Percentiles rank a stretch among this genome's conserved stretches.
Evolutionary conservation across 192 early-diverging fungal genomes (phyloP).

Genomic region (Rhizoclosmatium globosum): DNA sequence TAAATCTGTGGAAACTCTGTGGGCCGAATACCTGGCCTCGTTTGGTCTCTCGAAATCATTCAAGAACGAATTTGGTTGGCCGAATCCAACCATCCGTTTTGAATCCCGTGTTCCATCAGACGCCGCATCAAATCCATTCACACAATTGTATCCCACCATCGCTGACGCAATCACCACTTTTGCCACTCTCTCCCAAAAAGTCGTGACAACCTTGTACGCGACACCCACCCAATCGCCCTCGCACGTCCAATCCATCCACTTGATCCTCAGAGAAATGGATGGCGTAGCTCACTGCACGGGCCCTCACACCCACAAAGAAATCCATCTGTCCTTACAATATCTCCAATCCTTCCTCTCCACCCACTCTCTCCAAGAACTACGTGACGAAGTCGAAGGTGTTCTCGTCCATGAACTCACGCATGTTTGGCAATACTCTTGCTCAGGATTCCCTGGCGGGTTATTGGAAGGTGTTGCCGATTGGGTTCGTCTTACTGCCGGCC

Average conservation of each 20-base stretch:
- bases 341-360: constrained; percentile 17
- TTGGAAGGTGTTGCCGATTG: constrained; percentile 59
- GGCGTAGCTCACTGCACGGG: constrained; percentile 48
- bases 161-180: background rate
- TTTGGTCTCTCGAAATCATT: background rate
- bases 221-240: background rate
- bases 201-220: constrained; percentile 11
- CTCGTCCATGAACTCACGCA: constrained; percentile 15
- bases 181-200: background rate
- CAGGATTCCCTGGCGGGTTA: constrained; percentile 40
- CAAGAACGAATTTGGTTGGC: background rate
- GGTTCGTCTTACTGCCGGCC: constrained; percentile 43
- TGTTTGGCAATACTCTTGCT: constrained; percentile 40
- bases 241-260: constrained; percentile 11
- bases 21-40: constrained; percentile 25
- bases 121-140: background rate
- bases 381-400: constrained; percentile 6
- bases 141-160: background rate
- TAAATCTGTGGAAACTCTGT: constrained; percentile 9
- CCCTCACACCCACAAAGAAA: constrained; percentile 39
- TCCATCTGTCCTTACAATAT: constrained; percentile 45
- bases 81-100: background rate
- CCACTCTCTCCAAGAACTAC: constrained; percentile 29
- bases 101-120: background rate
- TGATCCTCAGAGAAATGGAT: constrained; percentile 33